These are phyloP conservation scores for Geotrichum fermentans DNA, from an alignment of 1,139 yeast species.

Conservation along the genomic window DNA sequence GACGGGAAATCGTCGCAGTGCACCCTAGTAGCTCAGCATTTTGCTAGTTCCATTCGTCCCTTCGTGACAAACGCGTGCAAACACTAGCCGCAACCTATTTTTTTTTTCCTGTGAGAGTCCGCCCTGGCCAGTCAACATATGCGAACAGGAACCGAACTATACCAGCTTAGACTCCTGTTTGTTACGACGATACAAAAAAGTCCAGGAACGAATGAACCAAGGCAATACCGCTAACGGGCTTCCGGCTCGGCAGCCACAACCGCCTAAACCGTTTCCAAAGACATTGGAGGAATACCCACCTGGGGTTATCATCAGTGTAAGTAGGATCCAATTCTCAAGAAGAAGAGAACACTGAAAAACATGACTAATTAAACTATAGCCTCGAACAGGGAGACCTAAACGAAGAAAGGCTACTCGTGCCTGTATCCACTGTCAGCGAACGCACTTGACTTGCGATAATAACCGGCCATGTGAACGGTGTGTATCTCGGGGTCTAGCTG, in stretches of 20 bases:
- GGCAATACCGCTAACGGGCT: conserved; percentile 2
- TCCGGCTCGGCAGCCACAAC: not conserved
- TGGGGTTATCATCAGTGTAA: conserved; percentile 24
- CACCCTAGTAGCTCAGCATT: too few species aligned
- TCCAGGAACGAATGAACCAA: not conserved
- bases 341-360: too few species aligned
- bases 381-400: conserved; percentile 28
- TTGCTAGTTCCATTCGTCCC: too few species aligned
- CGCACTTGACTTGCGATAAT: conserved; percentile 86
- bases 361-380: conserved; percentile 14
- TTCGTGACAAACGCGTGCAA: too few species aligned
- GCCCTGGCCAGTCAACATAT: too few species aligned
- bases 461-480: conserved; percentile 79
- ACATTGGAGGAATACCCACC: conserved; percentile 20
- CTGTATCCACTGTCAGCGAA: conserved; percentile 84
- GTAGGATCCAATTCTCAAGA: conserved; percentile 10
- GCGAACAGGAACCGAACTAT: too few species aligned
- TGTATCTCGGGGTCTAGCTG: conserved; percentile 59
- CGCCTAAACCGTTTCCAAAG: conserved; percentile 16
- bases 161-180: too few species aligned
- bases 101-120: too few species aligned
- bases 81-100: too few species aligned
- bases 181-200: too few species aligned
- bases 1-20: too few species aligned
- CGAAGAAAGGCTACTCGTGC: conserved; percentile 72